A percentile compares a stretch with the other conserved stretches of the same genome.
Conservation (phyloP, 2,329 filamentous ascomycete species). For the Zalaria obscura region DNA sequence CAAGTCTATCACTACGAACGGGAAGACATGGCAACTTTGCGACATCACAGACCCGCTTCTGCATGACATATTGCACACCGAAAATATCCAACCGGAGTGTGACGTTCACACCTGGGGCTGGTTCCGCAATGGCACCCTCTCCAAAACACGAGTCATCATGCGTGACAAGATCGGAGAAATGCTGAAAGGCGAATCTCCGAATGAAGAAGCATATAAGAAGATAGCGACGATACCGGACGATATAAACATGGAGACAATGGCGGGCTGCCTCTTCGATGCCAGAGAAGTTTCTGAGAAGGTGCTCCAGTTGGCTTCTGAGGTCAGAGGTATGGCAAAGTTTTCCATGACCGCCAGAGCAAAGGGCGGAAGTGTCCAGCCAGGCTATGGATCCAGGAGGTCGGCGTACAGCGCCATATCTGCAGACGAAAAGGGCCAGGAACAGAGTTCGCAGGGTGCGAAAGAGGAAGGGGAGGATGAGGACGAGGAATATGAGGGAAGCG, state of each 20-base stretch:
- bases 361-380: not conserved
- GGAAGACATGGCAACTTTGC: conserved; percentile 88
- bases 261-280: conserved; percentile 2
- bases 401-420: not conserved
- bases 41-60: conserved; percentile 77
- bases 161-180: conserved; percentile 58
- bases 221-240: conserved; percentile 1
- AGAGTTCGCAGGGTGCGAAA: not conserved
- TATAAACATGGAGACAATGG: not conserved
- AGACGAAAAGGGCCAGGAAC: not conserved
- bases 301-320: conserved; percentile 1
- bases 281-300: conserved; percentile 2
- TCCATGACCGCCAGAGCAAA: conserved; percentile 1
- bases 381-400: not conserved
- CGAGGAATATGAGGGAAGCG: conserved; percentile 1
- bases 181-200: conserved; percentile 17
- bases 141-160: conserved; percentile 77
- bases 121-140: conserved; percentile 69
- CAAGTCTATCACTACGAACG: conserved; percentile 56
- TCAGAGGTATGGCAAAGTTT: conserved; percentile 3
- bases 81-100: conserved; percentile 32
- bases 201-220: conserved; percentile 10
- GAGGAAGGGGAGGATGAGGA: not conserved
- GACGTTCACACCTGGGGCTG: conserved; percentile 56
- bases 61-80: conserved; percentile 47